A percentile compares a stretch with the other conserved stretches of the same genome.
phyloP scores from a whole-genome alignment of 192 early-diverging fungal species.

The Linnemannia exigua region DNA sequence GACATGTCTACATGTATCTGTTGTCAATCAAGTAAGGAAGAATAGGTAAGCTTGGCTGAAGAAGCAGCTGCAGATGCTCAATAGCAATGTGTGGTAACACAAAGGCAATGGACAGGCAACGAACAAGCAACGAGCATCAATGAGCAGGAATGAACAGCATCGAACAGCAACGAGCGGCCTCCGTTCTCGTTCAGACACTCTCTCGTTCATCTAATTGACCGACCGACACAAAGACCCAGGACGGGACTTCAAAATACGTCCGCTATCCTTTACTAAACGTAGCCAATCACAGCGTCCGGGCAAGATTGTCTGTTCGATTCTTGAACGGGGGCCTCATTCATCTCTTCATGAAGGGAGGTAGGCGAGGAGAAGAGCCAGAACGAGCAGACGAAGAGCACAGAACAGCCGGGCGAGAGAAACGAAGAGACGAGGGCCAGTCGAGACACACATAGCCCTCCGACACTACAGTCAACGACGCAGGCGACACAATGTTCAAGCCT shows the following conservation, averaged over 20 bases:
- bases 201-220: not conserved
- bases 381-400: not conserved
- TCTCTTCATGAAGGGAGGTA: not conserved
- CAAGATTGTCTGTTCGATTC: not conserved
- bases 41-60: not conserved
- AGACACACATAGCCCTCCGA: too few species aligned
- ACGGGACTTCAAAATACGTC: not conserved
- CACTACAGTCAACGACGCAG: too few species aligned
- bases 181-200: not conserved
- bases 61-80: too few species aligned
- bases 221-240: not conserved
- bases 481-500: too few species aligned
- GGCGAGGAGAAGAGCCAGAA: not conserved
- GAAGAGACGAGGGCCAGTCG: too few species aligned
- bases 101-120: not conserved
- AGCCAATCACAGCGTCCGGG: not conserved
- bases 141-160: too few species aligned
- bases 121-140: not conserved
- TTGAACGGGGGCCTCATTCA: conserved; percentile 2
- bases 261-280: not conserved
- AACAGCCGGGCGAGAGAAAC: not conserved
- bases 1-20: not conserved
- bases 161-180: not conserved
- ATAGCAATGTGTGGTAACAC: not conserved
- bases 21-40: not conserved